Percentiles rank a stretch among this genome's conserved stretches.
These are phyloP conservation scores for Camellia lanceoleosa DNA, from an alignment of 148 eudicot species.

Conservation along the genomic window DNA sequence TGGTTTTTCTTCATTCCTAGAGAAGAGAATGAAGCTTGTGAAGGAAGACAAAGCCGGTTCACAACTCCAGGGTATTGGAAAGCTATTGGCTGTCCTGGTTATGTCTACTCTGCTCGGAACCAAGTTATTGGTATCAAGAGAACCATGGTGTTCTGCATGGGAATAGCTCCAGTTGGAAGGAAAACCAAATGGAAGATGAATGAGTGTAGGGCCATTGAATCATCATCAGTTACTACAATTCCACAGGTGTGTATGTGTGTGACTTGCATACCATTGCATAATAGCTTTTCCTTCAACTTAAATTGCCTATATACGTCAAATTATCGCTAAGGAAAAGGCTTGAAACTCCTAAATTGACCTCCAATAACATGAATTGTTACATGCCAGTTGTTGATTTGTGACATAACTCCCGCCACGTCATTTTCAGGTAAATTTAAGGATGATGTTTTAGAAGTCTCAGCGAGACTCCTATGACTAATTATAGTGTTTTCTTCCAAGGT, in stretches of 20 bases:
- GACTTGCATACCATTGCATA: background rate
- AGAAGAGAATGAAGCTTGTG: constrained; percentile 48
- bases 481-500: too few species aligned
- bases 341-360: background rate
- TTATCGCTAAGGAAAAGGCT: background rate
- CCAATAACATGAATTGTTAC: too few species aligned
- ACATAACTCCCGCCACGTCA: too few species aligned
- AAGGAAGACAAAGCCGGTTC: constrained; percentile 61
- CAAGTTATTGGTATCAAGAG: constrained; percentile 51
- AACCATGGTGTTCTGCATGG: constrained; percentile 78
- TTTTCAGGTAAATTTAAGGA: too few species aligned
- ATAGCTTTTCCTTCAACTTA: background rate
- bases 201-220: constrained; percentile 43
- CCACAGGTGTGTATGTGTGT: background rate
- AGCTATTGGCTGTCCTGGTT: constrained; percentile 59
- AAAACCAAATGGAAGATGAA: constrained; percentile 79
- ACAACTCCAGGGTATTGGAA: constrained; percentile 69
- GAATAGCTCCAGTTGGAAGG: constrained; percentile 47
- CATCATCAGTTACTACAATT: constrained; percentile 2
- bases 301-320: too few species aligned
- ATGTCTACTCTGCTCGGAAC: constrained; percentile 40
- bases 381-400: too few species aligned
- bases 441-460: too few species aligned
- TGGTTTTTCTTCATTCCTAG: constrained; percentile 69
- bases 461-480: too few species aligned